phyloP scores from a whole-genome alignment of 2,329 filamentous ascomycete genomes.

The Colletotrichum sp. region DNA sequence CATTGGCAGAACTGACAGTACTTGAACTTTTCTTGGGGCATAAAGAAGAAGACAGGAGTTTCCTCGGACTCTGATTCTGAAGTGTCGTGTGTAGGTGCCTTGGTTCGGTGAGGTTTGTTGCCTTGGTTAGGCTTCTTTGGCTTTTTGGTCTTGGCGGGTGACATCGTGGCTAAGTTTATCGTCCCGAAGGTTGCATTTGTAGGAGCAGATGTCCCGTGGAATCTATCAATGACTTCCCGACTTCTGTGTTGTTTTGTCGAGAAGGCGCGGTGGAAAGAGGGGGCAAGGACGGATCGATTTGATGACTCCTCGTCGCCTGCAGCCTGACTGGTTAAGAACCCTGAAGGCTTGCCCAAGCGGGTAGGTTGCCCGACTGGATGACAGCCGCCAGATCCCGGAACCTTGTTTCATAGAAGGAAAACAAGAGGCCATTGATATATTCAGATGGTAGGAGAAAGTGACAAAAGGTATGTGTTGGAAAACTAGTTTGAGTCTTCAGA shows the following conservation, averaged over 20 bases:
- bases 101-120: background rate
- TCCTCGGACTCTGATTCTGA: background rate
- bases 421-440: background rate
- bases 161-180: background rate
- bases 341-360: background rate
- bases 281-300: background rate
- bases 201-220: accelerated
- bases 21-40: slow-evolving; percentile 29
- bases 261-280: accelerated
- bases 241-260: background rate
- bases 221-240: background rate
- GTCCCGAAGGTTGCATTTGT: background rate
- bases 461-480: background rate
- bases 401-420: background rate
- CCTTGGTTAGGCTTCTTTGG: background rate
- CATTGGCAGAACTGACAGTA: slow-evolving; percentile 40
- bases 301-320: background rate
- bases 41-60: slow-evolving; percentile 32
- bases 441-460: background rate
- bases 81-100: background rate
- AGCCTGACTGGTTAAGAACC: background rate
- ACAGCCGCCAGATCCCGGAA: accelerated
- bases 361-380: background rate
- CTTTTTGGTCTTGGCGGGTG: background rate
- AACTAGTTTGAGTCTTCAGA: accelerated